Conservation (phyloP, 163 green algal species). For the Prototheca wickerhamii region DNA sequence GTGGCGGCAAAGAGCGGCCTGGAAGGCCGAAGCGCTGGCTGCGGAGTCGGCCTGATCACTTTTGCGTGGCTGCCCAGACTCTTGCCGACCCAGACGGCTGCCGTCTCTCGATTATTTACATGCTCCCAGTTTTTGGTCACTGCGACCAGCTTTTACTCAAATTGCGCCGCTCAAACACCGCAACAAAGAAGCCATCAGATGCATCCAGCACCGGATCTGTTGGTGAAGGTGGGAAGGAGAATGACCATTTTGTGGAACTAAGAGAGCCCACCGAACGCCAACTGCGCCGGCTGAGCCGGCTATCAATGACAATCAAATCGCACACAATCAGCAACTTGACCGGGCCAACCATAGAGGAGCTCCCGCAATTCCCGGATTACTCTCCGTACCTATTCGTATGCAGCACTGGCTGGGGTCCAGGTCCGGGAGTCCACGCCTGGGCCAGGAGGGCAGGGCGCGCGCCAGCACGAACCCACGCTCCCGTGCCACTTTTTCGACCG, state of each 20-base stretch:
- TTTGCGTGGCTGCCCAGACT: not conserved
- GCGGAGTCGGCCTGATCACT: not conserved
- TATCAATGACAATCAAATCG: not conserved
- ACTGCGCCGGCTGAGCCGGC: no score
- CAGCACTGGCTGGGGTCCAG: conserved; percentile 22
- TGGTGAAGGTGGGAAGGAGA: not conserved
- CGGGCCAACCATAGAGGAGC: no score
- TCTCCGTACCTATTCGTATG: conserved; percentile 39
- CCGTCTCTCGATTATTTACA: not conserved
- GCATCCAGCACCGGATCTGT: conserved; percentile 57
- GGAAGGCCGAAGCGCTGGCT: not conserved
- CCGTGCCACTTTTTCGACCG: conserved; percentile 55
- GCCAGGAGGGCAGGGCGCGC: conserved; percentile 52
- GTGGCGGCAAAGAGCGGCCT: not conserved
- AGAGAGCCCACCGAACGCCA: no score
- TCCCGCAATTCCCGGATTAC: not conserved
- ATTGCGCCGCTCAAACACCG: conserved; percentile 52
- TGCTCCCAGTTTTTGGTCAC: no score
- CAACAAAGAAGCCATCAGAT: conserved; percentile 87
- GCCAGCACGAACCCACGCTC: conserved; percentile 49
- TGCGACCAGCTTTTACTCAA: not conserved
- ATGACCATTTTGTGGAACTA: not conserved
- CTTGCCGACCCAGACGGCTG: not conserved
- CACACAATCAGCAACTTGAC: not conserved
- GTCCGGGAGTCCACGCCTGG: conserved; percentile 27